Conservation (phyloP, 768 basidiomycete species). For the Suillus americanus region DNA sequence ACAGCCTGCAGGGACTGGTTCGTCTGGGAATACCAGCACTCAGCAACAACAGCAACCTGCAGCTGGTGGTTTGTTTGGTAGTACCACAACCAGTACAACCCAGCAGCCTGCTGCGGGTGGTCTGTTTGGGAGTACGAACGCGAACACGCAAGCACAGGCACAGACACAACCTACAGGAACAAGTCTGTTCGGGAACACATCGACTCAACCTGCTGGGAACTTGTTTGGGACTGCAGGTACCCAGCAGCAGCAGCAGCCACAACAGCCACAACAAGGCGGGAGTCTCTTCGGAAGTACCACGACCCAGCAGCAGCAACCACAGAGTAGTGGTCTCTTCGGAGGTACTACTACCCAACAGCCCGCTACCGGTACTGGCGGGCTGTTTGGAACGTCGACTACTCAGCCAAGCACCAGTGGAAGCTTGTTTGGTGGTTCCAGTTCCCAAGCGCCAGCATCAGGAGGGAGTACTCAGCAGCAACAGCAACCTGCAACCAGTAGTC, state of each 20-base stretch:
- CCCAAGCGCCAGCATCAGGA: constrained; percentile 16
- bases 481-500: constrained; percentile 12
- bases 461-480: constrained; percentile 13
- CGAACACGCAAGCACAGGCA: not conserved
- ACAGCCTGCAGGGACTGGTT: constrained; percentile 18
- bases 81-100: constrained; percentile 12
- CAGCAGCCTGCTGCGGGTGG: constrained; percentile 18
- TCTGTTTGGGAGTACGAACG: constrained; percentile 17
- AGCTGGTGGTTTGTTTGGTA: constrained; percentile 26
- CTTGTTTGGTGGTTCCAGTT: constrained; percentile 19
- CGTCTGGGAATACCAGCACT: constrained; percentile 9
- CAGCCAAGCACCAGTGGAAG: constrained; percentile 10
- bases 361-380: constrained; percentile 14
- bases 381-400: constrained; percentile 17
- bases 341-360: constrained; percentile 14
- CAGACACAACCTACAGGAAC: constrained; percentile 11
- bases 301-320: constrained; percentile 15
- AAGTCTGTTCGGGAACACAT: constrained; percentile 23
- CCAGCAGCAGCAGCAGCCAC: constrained; percentile 14
- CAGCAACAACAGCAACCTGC: constrained; percentile 22
- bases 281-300: constrained; percentile 15
- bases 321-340: constrained; percentile 26
- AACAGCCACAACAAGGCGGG: constrained; percentile 12
- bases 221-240: constrained; percentile 19
- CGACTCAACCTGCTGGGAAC: constrained; percentile 11